Conservation (phyloP, 179 eudicot genomes). For the Amaranthus tricolor region DNA sequence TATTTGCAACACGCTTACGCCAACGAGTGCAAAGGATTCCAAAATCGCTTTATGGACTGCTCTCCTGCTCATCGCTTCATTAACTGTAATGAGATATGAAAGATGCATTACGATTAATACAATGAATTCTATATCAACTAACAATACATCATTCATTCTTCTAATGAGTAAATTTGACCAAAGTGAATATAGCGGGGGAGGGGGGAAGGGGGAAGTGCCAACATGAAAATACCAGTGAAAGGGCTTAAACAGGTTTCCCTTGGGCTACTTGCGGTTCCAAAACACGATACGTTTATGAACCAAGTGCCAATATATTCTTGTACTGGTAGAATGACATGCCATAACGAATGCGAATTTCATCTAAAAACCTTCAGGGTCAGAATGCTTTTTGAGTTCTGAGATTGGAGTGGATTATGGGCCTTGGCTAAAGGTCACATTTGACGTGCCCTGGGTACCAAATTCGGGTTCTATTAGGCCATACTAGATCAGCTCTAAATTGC, state of each 20-base stretch:
- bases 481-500: background rate
- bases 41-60: slow-evolving; percentile 71
- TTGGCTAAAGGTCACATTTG: too few relatives aligned
- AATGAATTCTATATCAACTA: background rate
- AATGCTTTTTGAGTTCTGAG: too few relatives aligned
- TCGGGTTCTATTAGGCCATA: too few relatives aligned
- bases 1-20: slow-evolving; percentile 77
- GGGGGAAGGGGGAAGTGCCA: background rate
- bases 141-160: background rate
- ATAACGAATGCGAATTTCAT: too few relatives aligned
- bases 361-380: too few relatives aligned
- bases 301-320: too few relatives aligned
- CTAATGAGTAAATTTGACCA: background rate
- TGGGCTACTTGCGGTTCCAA: too few relatives aligned
- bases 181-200: background rate
- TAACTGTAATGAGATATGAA: slow-evolving; percentile 48
- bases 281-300: too few relatives aligned
- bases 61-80: slow-evolving; percentile 76
- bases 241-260: too few relatives aligned
- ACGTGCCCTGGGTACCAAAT: too few relatives aligned
- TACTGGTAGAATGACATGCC: too few relatives aligned
- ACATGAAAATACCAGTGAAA: background rate
- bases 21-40: slow-evolving; percentile 74
- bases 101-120: slow-evolving; percentile 1
- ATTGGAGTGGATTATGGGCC: too few relatives aligned